Base-by-base conservation (phyloP, 163 green algal species). In the Scenedesmus sp. region DNA sequence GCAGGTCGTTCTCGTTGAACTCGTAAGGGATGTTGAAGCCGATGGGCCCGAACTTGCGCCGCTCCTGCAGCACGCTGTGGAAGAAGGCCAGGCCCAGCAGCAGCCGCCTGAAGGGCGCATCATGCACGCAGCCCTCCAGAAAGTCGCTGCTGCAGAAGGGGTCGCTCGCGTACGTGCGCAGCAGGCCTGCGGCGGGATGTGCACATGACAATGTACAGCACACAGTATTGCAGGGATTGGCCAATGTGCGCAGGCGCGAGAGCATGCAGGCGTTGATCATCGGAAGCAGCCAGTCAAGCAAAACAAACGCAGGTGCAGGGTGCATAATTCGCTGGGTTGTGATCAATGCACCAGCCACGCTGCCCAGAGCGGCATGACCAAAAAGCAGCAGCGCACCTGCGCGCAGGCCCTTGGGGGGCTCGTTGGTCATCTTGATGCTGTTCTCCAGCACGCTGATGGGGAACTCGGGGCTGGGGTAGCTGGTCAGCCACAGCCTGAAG, bases 1-100 rank as follows among this genome's bases (percentile, higher is more conserved):
- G 92, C 89, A 98, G 91, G 91, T 98, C 96, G 76, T 98, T 98
- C 87, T 98, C 95, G 84, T 98, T 98, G 92, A 98, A 98, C 93
- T 97, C 94, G 82, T 98, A 98, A 0, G 95, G 95, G 67, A 98
- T 98, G 91, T 98, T 98, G 94, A 95, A 98, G 7, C 96, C 96
- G 76, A 98, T 97, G 54, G 96, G 95, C 13, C 96, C 96, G 93
- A 98, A 98, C 92, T 97, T 97, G 77, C 94, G 93, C 2, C 96
- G 93, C 87, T 98, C 96, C 91, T 96, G 93, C 54, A 88, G 56
- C 57, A 91, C 84, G 64, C 74, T 91, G 89, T 98, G 96, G 95
- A 98, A 98, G 93, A 98, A 97, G 4, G 95, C 95, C 70, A 98
- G 94, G 1, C 95, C 96, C 88, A 97, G 97, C 55, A 98, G 94